These are phyloP conservation scores for Pseudogymnoascus sp. DNA, from an alignment of 2,329 filamentous ascomycete species.

Conservation along the genomic window DNA sequence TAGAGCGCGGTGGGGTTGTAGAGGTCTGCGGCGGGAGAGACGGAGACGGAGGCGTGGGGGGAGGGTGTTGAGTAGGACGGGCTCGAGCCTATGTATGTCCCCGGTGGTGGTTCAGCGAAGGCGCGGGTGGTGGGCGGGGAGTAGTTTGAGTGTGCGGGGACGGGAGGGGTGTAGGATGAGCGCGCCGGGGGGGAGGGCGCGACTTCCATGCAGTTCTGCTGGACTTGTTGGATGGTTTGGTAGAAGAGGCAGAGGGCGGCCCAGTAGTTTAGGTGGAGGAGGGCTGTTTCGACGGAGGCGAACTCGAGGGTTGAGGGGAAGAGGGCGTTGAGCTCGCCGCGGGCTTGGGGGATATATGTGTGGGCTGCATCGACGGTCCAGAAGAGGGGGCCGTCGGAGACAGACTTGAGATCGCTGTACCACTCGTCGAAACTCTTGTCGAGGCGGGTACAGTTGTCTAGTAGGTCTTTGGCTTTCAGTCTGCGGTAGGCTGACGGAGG, in stretches of 20 bases:
- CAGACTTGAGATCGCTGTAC: constrained; percentile 30
- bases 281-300: constrained; percentile 35
- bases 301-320: constrained; percentile 32
- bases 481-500: constrained; percentile 36
- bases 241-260: constrained; percentile 42
- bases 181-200: background rate
- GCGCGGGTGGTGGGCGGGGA: background rate
- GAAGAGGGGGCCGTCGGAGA: constrained; percentile 24
- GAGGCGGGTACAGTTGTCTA: constrained; percentile 39
- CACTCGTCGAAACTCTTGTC: constrained; percentile 42
- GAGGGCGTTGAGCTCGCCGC: constrained; percentile 29
- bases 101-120: background rate
- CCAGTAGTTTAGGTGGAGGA: constrained; percentile 48
- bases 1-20: background rate
- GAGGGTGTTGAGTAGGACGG: background rate
- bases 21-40: background rate
- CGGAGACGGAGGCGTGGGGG: background rate
- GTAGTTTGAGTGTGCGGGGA: background rate
- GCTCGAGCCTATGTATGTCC: background rate
- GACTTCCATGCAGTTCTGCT: constrained; percentile 23
- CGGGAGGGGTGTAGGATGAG: background rate
- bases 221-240: constrained; percentile 39
- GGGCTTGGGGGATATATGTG: constrained; percentile 28
- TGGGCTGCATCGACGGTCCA: constrained; percentile 32
- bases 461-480: constrained; percentile 39